Conservation (phyloP, 345 rosid species). For the Aegle marmelos region DNA sequence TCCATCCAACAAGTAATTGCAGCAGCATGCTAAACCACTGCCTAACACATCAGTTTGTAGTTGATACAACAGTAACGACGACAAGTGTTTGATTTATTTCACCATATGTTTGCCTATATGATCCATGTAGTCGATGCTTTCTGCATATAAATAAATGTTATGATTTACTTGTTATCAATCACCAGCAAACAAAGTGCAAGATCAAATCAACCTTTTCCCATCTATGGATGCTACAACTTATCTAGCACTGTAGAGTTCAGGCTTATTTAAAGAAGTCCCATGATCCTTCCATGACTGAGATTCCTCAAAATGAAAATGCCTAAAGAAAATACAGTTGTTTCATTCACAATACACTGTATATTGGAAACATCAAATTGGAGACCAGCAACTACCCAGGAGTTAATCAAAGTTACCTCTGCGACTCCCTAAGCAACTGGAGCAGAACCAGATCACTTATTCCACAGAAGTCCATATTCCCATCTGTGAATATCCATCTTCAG, state of each 20-base stretch:
- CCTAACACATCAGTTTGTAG: no score
- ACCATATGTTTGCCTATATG: no score
- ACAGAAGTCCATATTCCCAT: slow-evolving; percentile 58
- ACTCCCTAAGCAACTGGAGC: not conserved
- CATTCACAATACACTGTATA: not conserved
- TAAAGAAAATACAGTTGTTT: not conserved
- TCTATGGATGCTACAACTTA: no score
- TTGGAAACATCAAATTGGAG: not conserved
- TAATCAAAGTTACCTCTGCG: not conserved
- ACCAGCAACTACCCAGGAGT: not conserved
- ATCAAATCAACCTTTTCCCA: no score
- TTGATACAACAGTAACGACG: no score
- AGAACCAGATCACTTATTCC: slow-evolving; percentile 14
- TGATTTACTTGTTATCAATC: no score
- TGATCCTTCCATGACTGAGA: not conserved
- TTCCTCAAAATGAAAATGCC: not conserved
- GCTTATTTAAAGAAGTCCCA: not conserved
- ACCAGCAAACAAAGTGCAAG: no score
- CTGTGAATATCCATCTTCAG: slow-evolving; percentile 75
- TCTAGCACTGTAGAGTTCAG: not conserved
- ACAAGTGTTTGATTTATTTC: no score
- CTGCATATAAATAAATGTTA: no score
- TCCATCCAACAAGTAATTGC: no score
- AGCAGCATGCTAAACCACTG: no score
- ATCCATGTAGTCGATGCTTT: no score